phyloP scores from a whole-genome alignment of 768 basidiomycete species.

The Trametes cinnabarina region DNA sequence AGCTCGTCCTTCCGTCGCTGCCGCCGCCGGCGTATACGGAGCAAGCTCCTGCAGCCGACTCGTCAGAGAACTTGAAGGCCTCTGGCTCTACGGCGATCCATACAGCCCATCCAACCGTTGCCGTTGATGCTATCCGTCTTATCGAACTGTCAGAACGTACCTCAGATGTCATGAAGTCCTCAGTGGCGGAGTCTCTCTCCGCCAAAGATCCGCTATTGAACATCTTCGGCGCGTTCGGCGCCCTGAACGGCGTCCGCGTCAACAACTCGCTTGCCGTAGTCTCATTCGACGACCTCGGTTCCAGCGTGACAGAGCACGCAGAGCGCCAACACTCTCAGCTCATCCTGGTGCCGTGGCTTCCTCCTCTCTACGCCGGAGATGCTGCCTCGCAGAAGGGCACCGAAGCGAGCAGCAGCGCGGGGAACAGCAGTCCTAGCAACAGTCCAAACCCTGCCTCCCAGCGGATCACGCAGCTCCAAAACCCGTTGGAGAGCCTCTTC shows the following conservation, averaged over 20 bases:
- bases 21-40: neutral
- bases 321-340: conserved; percentile 60
- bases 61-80: conserved; percentile 32
- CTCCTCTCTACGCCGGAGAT: neutral
- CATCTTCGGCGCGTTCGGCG: conserved; percentile 75
- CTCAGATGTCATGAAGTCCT: conserved; percentile 81
- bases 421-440: conserved; percentile 30
- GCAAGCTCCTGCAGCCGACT: neutral
- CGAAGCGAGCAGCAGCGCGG: conserved; percentile 13
- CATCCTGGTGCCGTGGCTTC: conserved; percentile 82
- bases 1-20: conserved; percentile 48
- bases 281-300: conserved; percentile 67
- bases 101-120: conserved; percentile 26
- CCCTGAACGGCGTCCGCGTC: conserved; percentile 64
- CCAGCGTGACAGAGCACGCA: conserved; percentile 61
- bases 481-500: conserved; percentile 80
- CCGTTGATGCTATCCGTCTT: conserved; percentile 78
- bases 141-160: conserved; percentile 89
- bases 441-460: neutral
- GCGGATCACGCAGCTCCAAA: conserved; percentile 31
- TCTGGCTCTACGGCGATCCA: neutral
- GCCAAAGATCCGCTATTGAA: conserved; percentile 69
- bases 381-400: neutral
- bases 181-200: conserved; percentile 68
- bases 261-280: conserved; percentile 74